Conservation (phyloP, 2,329 filamentous ascomycete genomes). For the Aspergillus hortae region DNA sequence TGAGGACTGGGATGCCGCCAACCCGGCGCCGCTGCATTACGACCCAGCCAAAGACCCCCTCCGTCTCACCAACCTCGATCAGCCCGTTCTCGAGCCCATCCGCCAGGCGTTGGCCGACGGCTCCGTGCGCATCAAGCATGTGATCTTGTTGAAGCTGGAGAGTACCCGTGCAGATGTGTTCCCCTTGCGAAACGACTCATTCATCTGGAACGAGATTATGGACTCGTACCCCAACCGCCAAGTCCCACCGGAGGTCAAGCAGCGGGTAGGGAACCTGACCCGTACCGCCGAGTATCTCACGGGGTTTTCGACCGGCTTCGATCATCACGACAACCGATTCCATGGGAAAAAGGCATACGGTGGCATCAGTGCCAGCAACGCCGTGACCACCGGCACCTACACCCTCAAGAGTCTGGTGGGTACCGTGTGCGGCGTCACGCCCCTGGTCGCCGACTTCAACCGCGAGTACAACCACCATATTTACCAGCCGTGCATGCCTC, state of each 20-base stretch:
- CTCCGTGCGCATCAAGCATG: conserved; percentile 40
- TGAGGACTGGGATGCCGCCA: conserved; percentile 19
- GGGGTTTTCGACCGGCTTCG: conserved; percentile 23
- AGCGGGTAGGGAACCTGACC: conserved; percentile 25
- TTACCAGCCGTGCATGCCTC: conserved; percentile 46
- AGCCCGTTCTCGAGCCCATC: conserved; percentile 20
- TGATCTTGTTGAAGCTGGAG: conserved; percentile 45
- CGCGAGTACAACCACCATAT: conserved; percentile 41
- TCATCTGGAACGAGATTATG: conserved; percentile 33
- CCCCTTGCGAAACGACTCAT: conserved; percentile 40
- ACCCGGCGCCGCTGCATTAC: conserved; percentile 26
- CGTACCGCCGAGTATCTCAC: conserved; percentile 28
- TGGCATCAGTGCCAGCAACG: conserved; percentile 42
- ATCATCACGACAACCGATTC: conserved; percentile 17
- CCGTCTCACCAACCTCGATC: conserved; percentile 39
- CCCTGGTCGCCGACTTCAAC: conserved; percentile 44
- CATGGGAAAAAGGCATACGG: conserved; percentile 28
- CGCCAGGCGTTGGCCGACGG: conserved; percentile 25
- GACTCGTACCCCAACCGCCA: conserved; percentile 32
- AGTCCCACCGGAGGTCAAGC: conserved; percentile 30
- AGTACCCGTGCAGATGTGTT: conserved; percentile 47
- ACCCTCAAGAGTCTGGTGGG: conserved; percentile 45
- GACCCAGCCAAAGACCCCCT: conserved; percentile 37
- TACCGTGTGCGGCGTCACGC: conserved; percentile 43
- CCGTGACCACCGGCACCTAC: conserved; percentile 42